Conservation (phyloP, 2,329 filamentous ascomycete species). For the Xenoacremonium recifei region DNA sequence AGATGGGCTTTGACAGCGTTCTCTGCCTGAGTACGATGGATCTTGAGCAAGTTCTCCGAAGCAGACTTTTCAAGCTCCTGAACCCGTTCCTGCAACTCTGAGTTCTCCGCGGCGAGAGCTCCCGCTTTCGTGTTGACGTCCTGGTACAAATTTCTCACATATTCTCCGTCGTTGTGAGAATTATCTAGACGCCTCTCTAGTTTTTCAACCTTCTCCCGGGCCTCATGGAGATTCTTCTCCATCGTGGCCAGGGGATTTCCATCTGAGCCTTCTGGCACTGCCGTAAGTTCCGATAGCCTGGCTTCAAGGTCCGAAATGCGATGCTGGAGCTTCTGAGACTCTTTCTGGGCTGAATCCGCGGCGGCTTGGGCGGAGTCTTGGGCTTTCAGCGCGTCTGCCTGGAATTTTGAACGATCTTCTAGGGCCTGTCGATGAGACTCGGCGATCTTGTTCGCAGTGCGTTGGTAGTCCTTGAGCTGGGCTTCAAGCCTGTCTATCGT, state of each 20-base stretch:
- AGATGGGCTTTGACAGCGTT: conserved; percentile 33
- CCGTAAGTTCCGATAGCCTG: conserved; percentile 27
- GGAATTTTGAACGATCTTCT: conserved; percentile 47
- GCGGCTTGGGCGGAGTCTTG: conserved; percentile 29
- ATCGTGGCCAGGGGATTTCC: conserved; percentile 26
- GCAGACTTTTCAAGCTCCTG: conserved; percentile 41
- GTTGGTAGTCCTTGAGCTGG: conserved; percentile 45
- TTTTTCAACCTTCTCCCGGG: conserved; percentile 35
- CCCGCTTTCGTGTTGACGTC: conserved; percentile 49
- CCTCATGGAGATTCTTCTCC: conserved; percentile 35
- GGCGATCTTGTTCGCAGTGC: conserved; percentile 45
- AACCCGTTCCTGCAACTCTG: conserved; percentile 41
- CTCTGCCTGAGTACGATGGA: conserved; percentile 46
- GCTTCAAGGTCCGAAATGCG: conserved; percentile 38
- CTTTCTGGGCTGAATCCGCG: conserved; percentile 25
- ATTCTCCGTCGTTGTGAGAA: conserved; percentile 52
- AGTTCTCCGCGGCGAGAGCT: conserved; percentile 45
- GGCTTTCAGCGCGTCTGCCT: conserved; percentile 44
- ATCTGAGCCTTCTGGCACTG: conserved; percentile 18
- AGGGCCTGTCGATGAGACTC: conserved; percentile 48
- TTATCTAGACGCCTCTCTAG: conserved; percentile 41
- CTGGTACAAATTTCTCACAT: conserved; percentile 58
- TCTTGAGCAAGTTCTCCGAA: conserved; percentile 42
- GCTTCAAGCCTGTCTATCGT: conserved; percentile 43
- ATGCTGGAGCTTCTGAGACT: conserved; percentile 37